Evolutionary conservation across 2,329 filamentous ascomycete genomes (phyloP).

Genomic region (Furcasterigmium furcatum): DNA sequence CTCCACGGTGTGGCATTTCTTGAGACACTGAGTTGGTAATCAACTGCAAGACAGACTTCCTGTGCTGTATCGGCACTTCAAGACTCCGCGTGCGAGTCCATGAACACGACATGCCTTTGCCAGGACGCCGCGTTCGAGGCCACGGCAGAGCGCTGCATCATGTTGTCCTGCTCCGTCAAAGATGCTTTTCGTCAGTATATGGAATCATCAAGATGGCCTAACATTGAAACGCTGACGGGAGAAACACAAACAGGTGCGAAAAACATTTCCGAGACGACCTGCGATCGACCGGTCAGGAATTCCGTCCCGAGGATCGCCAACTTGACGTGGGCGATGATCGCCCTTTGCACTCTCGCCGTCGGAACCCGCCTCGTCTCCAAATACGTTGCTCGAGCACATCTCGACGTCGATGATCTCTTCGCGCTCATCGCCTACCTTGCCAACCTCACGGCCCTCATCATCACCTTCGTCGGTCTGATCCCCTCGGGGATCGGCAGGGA

Average conservation of each 20-base stretch:
- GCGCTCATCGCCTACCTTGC: conserved; percentile 16
- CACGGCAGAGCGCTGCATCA: conserved; percentile 6
- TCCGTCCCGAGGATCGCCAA: conserved; percentile 3
- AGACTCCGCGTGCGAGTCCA: conserved; percentile 4
- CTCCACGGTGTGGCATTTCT: no score
- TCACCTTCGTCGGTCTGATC: conserved; percentile 17
- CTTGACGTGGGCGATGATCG: conserved; percentile 6
- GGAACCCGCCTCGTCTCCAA: conserved; percentile 26
- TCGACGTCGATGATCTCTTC: conserved; percentile 25
- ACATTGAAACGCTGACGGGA: neutral
- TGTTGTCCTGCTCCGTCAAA: conserved; percentile 3
- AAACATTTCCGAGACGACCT: conserved; percentile 6
- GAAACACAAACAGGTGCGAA: conserved; percentile 2
- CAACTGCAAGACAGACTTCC: no score
- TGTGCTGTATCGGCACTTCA: conserved; percentile 5
- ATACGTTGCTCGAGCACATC: conserved; percentile 18
- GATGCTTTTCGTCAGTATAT: conserved; percentile 9
- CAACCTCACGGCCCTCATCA: conserved; percentile 15
- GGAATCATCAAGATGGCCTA: no score
- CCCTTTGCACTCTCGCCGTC: conserved; percentile 19
- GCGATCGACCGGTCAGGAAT: conserved; percentile 5
- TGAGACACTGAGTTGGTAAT: no score
- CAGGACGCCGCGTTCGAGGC: conserved; percentile 5
- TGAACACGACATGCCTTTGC: conserved; percentile 7
- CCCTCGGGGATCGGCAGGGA: conserved; percentile 26